Evolutionary conservation across 139 green algal genomes (phyloP), one percentile per base, ranked within the genome.

Genomic region (Chlorella sp.): DNA sequence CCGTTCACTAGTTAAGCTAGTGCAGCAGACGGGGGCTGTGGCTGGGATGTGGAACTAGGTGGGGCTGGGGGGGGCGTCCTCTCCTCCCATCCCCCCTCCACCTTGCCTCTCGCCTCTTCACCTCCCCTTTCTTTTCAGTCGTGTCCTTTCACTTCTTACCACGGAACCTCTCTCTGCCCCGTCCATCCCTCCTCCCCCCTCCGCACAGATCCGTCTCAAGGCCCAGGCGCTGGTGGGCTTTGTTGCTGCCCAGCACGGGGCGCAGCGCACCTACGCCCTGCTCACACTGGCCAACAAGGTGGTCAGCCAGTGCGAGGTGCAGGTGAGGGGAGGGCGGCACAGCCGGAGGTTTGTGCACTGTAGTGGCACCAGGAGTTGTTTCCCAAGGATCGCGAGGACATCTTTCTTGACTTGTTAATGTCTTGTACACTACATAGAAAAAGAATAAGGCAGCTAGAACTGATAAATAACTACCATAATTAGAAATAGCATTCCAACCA

Each of bases 401-500:
- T 88, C 92, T 93, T 89, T 94, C 83, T 39, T 92, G 69, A 83
- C 90, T 81, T 81, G 89, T 94, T 86, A 95, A 83, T 86, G 94
- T 95, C 85, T 92, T 86, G 89, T 94, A 95, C 39, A 96, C 91
- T 78, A 95, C 91, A 93, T 94, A 95, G 79, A 96, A 95, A 90
- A 96, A 96, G 75, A 96, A 94, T 66, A 97, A 60, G 86, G 92
- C 89, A 83, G 90, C 93, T 88, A 96, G 75, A 26, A 94, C 91
- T 84, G 92, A 96, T 64, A 96, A 76, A 87, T 97, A 97, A 92
- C 91, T 94, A 81, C 95, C 95, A 93, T 95, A 96, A 93, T 81
- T 93, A 81, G 86, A 87, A 81, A 97, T 73, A 53, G 85, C 85
- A 90, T 97, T 97, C 94, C 95, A 96, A 81, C 93, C 94, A 90